Percentiles rank a stretch among this genome's conserved stretches.
These are phyloP conservation scores for Aspergillus quadrilineatus DNA, from an alignment of 2,329 filamentous ascomycete species.

Conservation along the genomic window DNA sequence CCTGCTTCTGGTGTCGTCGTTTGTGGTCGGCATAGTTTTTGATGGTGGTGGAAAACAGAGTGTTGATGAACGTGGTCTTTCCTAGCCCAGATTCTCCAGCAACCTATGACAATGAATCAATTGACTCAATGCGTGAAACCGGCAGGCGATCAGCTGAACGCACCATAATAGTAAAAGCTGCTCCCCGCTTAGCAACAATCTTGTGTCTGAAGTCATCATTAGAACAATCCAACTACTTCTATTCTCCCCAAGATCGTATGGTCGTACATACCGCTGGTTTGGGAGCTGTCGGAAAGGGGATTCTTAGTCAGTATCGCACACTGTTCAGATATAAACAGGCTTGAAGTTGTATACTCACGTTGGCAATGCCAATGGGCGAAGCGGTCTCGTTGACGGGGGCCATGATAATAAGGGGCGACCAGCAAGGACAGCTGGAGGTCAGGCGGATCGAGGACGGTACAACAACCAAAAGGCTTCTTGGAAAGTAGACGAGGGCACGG, in stretches of 20 bases:
- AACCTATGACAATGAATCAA: conserved; percentile 60
- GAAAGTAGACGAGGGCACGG: background rate
- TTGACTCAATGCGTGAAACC: conserved; percentile 12
- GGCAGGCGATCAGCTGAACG: conserved; percentile 25
- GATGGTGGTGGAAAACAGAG: conserved; percentile 98
- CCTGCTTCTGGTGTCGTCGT: conserved; percentile 97
- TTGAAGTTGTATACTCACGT: conserved; percentile 52
- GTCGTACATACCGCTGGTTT: conserved; percentile 63
- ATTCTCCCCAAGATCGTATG: background rate
- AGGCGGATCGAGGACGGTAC: conserved; percentile 19
- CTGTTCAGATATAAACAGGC: background rate
- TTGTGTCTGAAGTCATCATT: conserved; percentile 55
- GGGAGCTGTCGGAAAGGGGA: conserved; percentile 53
- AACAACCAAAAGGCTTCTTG: conserved; percentile 4
- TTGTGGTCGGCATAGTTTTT: conserved; percentile 99
- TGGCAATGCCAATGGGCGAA: conserved; percentile 72
- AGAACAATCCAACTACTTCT: conserved; percentile 5
- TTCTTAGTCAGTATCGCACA: conserved; percentile 32
- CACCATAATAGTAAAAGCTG: conserved; percentile 99
- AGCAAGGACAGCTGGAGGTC: conserved; percentile 13
- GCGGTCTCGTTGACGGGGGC: conserved; percentile 58
- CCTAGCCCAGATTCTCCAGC: conserved; percentile 97
- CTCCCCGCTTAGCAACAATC: conserved; percentile 80
- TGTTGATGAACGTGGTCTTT: conserved; percentile 99
- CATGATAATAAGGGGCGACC: conserved; percentile 46